Conservation (phyloP, 345 rosid genomes). For the Lepidium didymum region DNA sequence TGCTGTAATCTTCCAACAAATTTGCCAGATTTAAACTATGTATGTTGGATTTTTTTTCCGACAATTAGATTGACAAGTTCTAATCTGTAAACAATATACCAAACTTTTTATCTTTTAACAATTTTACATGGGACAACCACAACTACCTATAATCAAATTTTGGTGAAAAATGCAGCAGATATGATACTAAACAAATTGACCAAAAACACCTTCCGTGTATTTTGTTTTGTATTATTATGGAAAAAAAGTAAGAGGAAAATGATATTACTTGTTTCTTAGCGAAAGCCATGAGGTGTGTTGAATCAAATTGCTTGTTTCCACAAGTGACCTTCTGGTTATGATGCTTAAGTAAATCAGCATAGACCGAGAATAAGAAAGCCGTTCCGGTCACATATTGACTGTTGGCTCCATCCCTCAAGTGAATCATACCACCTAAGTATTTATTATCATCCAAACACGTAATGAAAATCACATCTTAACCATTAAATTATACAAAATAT, state of each 20-base stretch:
- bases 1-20: too few relatives aligned
- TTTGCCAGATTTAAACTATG: too few relatives aligned
- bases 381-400: conserved; percentile 66
- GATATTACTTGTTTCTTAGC: conserved; percentile 56
- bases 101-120: too few relatives aligned
- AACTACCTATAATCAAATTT: too few relatives aligned
- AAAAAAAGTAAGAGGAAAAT: not conserved
- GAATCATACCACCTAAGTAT: conserved; percentile 58
- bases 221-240: too few relatives aligned
- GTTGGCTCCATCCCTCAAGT: conserved; percentile 88
- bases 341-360: conserved; percentile 42
- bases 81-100: too few relatives aligned
- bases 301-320: conserved; percentile 47
- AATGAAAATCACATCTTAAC: not conserved
- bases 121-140: too few relatives aligned
- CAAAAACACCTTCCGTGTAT: too few relatives aligned
- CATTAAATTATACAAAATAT: not conserved
- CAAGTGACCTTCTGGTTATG: conserved; percentile 42
- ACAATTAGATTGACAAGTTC: too few relatives aligned
- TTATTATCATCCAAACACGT: not conserved
- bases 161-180: too few relatives aligned
- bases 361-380: conserved; percentile 47
- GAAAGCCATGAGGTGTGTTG: conserved; percentile 42
- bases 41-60: too few relatives aligned
- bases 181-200: too few relatives aligned